Conservation (phyloP, 2,329 filamentous ascomycete genomes). For the Madurella mycetomatis region DNA sequence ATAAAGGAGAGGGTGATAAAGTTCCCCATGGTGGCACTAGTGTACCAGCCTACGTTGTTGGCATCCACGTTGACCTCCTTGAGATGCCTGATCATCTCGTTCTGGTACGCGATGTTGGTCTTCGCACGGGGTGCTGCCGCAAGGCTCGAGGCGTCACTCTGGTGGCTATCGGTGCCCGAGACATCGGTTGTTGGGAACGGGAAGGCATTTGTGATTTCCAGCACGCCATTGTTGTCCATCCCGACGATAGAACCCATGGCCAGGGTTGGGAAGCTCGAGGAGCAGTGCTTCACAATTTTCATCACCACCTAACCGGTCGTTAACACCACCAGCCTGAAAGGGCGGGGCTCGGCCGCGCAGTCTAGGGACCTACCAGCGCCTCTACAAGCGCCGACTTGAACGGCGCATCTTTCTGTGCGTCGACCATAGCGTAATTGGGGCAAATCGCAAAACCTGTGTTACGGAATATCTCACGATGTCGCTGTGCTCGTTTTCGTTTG, state of each 20-base stretch:
- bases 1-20: slow-evolving; percentile 93
- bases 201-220: slow-evolving; percentile 94
- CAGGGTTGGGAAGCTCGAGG: slow-evolving; percentile 78
- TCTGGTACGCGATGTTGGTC: slow-evolving; percentile 81
- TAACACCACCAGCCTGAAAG: slow-evolving; percentile 20
- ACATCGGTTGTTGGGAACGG: slow-evolving; percentile 83
- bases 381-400: slow-evolving; percentile 90
- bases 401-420: slow-evolving; percentile 60
- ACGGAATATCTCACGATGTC: not conserved
- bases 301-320: slow-evolving; percentile 68
- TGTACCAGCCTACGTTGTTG: slow-evolving; percentile 98
- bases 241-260: slow-evolving; percentile 89
- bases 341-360: slow-evolving; percentile 32
- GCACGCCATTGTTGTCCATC: slow-evolving; percentile 76
- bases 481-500: slow-evolving; percentile 5
- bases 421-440: slow-evolving; percentile 48
- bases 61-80: slow-evolving; percentile 98
- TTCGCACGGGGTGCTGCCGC: slow-evolving; percentile 90
- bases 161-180: slow-evolving; percentile 64
- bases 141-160: slow-evolving; percentile 68
- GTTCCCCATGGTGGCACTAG: slow-evolving; percentile 97
- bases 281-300: slow-evolving; percentile 97
- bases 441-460: not conserved
- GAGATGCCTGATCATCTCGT: slow-evolving; percentile 94
- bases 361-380: slow-evolving; percentile 66